Evolutionary conservation across 179 eudicot genomes (phyloP), one percentile per base, ranked within the genome.

Genomic region (Silene coronaria): DNA sequence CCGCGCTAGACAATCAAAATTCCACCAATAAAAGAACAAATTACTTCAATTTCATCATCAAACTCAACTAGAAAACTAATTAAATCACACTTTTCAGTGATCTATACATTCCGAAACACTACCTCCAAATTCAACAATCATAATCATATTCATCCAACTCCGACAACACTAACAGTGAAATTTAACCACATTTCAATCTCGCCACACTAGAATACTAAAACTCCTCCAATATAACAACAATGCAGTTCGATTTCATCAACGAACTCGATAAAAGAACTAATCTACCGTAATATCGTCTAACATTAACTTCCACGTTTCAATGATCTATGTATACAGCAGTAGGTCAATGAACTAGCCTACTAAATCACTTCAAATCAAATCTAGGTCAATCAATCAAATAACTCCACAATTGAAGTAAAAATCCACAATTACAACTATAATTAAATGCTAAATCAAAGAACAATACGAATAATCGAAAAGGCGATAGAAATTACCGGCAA

Each of bases 401-500:
- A 63, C 61, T 46, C 51, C 22, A 19, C 6, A 59, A 65, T 26
- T 11, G 62, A 38, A 36, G 21, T 22, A n/a, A 16, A 59, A 53
- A 19, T 32, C 2, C 0, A 23, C 1, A 28, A 74, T 67, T 53
- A 4, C n/a, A 66, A 24, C 42, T 14, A 19, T 63, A 8, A 53
- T 0, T 5, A 76, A 80, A 53, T 53, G 6, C 1, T 14, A 53
- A 53, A 67, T 16, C 48, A 23, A 53, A 3, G 19, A 78, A 34
- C 6, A 34, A 79, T 0, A 72, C 21, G 24, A 75, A 66, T 22
- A 46, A 45, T 36, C 13, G 14, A 42, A 22, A 32, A 70, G 58
- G 67, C 14, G 48, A 51, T 23, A 24, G 11, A 26, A 38, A 34
- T 67, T 87, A 92, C 99, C 96, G 53, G 99, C 93, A 68, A 95